Percentiles rank a stretch among this genome's conserved stretches.
Conservation (phyloP, 2,329 filamentous ascomycete genomes). For the Aspergillus calidoustus region DNA sequence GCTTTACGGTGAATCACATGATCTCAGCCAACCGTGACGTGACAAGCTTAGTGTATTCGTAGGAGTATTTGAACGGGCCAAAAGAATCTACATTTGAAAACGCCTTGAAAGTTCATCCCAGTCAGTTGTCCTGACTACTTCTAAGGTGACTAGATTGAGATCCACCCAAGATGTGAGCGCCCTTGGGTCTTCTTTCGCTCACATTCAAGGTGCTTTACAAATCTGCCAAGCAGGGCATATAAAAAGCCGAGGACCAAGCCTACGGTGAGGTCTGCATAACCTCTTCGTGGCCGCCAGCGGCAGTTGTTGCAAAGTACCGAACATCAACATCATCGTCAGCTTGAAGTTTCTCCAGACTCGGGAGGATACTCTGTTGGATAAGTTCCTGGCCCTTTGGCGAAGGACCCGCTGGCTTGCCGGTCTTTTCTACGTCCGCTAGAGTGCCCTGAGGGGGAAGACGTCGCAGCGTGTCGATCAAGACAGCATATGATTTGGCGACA, state of each 20-base stretch:
- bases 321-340: constrained; percentile 98
- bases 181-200: constrained; percentile 25
- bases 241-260: constrained; percentile 20
- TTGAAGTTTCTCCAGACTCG: constrained; percentile 92
- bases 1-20: constrained; percentile 8
- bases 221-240: constrained; percentile 17
- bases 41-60: constrained; percentile 23
- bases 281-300: constrained; percentile 63
- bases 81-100: constrained; percentile 43
- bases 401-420: constrained; percentile 59
- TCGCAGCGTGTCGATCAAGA: constrained; percentile 88
- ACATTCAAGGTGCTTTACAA: constrained; percentile 22
- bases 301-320: constrained; percentile 94
- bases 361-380: constrained; percentile 83
- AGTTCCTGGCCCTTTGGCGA: constrained; percentile 76
- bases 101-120: constrained; percentile 42
- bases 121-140: constrained; percentile 41
- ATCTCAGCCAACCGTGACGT: constrained; percentile 2
- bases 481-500: constrained; percentile 94
- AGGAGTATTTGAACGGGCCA: constrained; percentile 32
- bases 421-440: constrained; percentile 81
- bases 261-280: constrained; percentile 59
- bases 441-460: constrained; percentile 88
- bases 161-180: constrained; percentile 29
- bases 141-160: constrained; percentile 39